Conservation (phyloP, 257 asterid genomes). For the Lycium ferocissimum region DNA sequence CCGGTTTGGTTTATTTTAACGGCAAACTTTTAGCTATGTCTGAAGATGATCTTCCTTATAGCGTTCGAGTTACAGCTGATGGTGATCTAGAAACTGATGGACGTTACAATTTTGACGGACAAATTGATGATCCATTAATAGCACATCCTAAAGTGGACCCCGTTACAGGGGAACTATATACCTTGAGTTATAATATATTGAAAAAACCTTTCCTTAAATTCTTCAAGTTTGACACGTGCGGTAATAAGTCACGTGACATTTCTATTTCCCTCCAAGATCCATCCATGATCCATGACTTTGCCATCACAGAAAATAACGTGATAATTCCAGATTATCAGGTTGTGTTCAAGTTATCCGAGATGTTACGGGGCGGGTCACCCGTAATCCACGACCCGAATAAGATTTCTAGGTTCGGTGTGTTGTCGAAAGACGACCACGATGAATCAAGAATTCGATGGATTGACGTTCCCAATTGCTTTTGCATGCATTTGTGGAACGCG, state of each 20-base stretch:
- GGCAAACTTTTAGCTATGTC: conserved; percentile 62
- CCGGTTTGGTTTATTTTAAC: conserved; percentile 55
- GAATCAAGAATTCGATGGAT: conserved; percentile 58
- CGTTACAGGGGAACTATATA: conserved; percentile 55
- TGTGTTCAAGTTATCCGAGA: conserved; percentile 58
- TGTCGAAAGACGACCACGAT: conserved; percentile 40
- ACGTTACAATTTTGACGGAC: conserved; percentile 54
- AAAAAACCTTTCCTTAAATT: conserved; percentile 52
- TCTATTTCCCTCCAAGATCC: conserved; percentile 48
- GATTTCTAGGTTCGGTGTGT: conserved; percentile 53
- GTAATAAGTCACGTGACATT: conserved; percentile 55
- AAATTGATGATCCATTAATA: conserved; percentile 49
- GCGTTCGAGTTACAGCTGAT: conserved; percentile 37
- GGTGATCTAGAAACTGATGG: conserved; percentile 59
- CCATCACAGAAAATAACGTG: conserved; percentile 57
- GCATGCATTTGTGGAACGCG: conserved; percentile 69
- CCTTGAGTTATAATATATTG: conserved; percentile 53
- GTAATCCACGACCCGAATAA: conserved; percentile 51
- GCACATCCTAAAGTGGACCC: conserved; percentile 77
- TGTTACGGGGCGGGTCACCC: conserved; percentile 59
- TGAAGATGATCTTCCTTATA: conserved; percentile 69
- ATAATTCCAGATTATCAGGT: conserved; percentile 73
- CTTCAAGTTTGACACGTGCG: conserved; percentile 47
- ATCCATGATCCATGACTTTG: conserved; percentile 70
- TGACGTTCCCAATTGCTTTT: conserved; percentile 59